Evolutionary conservation across 306 rosid species (phyloP).

Genomic region (Dalbergia oliveri): DNA sequence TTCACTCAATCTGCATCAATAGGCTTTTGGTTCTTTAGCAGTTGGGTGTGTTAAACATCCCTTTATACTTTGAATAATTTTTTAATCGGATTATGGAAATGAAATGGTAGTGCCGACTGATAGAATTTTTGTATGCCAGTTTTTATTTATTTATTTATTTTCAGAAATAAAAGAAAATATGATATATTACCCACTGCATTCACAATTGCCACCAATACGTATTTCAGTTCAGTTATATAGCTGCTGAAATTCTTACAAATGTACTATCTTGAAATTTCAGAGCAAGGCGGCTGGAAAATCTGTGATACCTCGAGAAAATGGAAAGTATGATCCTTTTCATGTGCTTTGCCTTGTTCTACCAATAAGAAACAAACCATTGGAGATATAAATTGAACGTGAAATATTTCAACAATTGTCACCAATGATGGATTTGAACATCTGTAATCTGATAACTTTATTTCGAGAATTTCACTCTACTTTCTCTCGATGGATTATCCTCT

Average conservation of each 20-base stretch:
- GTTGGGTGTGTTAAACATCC: background rate
- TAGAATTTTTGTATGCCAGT: too few species aligned
- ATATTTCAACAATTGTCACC: background rate
- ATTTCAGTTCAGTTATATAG: slow-evolving; percentile 12
- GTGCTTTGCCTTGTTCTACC: background rate
- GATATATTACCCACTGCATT: background rate
- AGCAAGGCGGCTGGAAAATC: slow-evolving; percentile 19
- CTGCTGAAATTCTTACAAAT: background rate
- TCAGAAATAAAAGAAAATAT: background rate
- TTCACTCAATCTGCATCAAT: background rate
- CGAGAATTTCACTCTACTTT: slow-evolving; percentile 9
- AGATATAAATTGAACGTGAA: background rate
- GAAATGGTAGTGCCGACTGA: background rate
- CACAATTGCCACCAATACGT: background rate
- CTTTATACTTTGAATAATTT: slow-evolving; percentile 10
- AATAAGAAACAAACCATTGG: background rate
- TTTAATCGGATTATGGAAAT: slow-evolving; percentile 4
- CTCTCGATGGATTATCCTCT: background rate
- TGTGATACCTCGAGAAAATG: background rate
- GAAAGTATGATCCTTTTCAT: background rate
- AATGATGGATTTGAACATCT: slow-evolving; percentile 13
- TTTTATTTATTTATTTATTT: too few species aligned
- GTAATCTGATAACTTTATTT: background rate
- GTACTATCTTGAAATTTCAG: slow-evolving; percentile 18
- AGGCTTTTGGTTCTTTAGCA: background rate